Base-by-base conservation (phyloP, 2,329 filamentous ascomycete genomes). In the Colletotrichum tamarilloi region DNA sequence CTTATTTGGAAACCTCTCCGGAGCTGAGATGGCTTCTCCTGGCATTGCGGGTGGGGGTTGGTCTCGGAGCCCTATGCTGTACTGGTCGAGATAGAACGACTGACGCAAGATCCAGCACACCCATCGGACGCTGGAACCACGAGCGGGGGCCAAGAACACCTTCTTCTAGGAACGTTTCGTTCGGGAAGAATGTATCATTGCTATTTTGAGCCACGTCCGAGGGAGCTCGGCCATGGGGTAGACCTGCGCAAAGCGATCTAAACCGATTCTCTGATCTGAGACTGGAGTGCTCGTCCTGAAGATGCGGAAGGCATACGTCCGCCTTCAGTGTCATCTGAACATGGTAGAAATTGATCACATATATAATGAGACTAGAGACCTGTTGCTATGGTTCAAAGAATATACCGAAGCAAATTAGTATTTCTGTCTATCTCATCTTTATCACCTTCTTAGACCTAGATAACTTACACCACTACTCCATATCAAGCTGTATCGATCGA, bases 101-200 rank as follows among this genome's bases (percentile, higher is more conserved):
- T n/a, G 30, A 26, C 46, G 55, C 53, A 14, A 56, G 30, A 60
- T 69, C 26, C 69, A 60, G 30, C 65, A 26, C 69, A 72, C 53
- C 42, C 53, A 56, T 52, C 30, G 38, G 58, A 26, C 57, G 24
- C 59, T 24, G 11, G 14, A 28, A 53, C 14, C 19, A 49, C n/a
- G 49, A 49, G 24, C 42, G 26, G 14, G 11, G 14, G 12, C 38
- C 49, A 35, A 26, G 30, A 49, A 49, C 19, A 1, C 14, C n/a
- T 35, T 70, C 38, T 73, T 56, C 46, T 59, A 69, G 24, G 55
- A 69, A 26, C 16, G 14, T 6, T 60, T 26, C 16, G 12, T 5
- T 49, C 9, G 19, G 7, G 24, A 26, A 32, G 24, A 11, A 60
- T 26, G 16, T 35, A 30, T 42, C 53, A 26, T n/a, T 26, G 28